Conservation (phyloP, 2,329 filamentous ascomycete genomes). For the Colletotrichum orbiculare region DNA sequence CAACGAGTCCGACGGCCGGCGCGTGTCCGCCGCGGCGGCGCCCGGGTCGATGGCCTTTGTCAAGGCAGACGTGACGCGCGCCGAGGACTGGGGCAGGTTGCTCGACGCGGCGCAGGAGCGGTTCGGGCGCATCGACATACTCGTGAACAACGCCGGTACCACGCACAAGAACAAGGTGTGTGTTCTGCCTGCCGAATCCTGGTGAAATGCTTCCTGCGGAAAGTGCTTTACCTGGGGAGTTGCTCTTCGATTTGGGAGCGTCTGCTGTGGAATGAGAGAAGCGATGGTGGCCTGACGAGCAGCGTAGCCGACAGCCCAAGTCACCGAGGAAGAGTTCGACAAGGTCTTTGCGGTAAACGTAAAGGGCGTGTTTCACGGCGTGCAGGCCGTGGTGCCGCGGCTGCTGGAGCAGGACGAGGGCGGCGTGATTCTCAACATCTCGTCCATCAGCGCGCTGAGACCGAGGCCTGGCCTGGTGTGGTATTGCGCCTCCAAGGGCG, state of each 20-base stretch:
- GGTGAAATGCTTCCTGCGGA: not conserved
- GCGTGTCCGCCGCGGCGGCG: conserved; percentile 49
- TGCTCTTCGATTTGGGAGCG: too few relatives aligned
- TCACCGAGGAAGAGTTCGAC: conserved; percentile 75
- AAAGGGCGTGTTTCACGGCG: conserved; percentile 72
- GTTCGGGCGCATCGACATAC: conserved; percentile 65
- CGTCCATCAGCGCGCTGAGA: conserved; percentile 76
- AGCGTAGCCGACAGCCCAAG: conserved; percentile 63
- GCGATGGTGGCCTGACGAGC: too few relatives aligned
- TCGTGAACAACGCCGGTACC: conserved; percentile 71
- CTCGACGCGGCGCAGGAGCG: conserved; percentile 56
- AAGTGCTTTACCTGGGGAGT: not conserved
- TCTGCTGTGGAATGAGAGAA: too few relatives aligned
- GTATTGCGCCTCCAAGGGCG: conserved; percentile 78
- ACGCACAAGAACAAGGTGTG: conserved; percentile 65
- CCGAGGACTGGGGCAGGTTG: conserved; percentile 63
- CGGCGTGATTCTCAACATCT: conserved; percentile 80
- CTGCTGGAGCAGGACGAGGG: conserved; percentile 75
- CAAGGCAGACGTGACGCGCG: conserved; percentile 61
- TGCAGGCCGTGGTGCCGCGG: conserved; percentile 53
- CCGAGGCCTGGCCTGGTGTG: conserved; percentile 73
- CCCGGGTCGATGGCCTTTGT: conserved; percentile 49
- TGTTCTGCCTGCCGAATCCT: not conserved
- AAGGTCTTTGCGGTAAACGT: conserved; percentile 76
- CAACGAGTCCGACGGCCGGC: conserved; percentile 61